Evolutionary conservation across 441 rosid species (phyloP).

Genomic region (Codiaeum variegatum): DNA sequence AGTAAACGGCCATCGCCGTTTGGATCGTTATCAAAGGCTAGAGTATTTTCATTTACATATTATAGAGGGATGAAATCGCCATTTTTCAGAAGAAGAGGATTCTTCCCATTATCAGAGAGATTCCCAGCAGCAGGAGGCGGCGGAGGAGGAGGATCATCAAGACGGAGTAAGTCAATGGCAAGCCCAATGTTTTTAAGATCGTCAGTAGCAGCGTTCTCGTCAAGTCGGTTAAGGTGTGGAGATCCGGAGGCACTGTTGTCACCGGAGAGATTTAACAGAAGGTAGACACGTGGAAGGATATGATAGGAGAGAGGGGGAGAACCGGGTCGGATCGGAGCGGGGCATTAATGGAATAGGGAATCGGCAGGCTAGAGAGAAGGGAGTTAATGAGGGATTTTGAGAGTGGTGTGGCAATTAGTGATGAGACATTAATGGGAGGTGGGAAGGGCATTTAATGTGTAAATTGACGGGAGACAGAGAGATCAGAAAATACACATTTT

Average conservation of each 20-base stretch:
- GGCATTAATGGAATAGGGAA: constrained; percentile 24
- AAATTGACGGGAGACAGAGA: constrained; percentile 31
- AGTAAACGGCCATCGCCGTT: constrained; percentile 81
- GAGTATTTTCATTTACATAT: constrained; percentile 74
- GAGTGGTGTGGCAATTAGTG: constrained; percentile 20
- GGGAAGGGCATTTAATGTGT: constrained; percentile 53
- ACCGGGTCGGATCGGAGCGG: constrained; percentile 43
- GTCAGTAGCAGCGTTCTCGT: constrained; percentile 51
- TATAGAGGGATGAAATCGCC: constrained; percentile 74
- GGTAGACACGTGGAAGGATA: constrained; percentile 60
- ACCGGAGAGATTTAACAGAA: constrained; percentile 76
- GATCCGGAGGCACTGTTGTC: constrained; percentile 93
- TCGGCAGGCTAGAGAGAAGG: constrained; percentile 39
- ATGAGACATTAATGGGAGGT: constrained; percentile 37
- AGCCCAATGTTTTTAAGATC: constrained; percentile 68
- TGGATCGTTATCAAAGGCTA: constrained; percentile 56
- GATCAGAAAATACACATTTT: not conserved
- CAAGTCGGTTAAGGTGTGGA: constrained; percentile 90
- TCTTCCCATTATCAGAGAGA: constrained; percentile 69
- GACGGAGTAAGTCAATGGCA: constrained; percentile 69
- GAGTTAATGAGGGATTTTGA: constrained; percentile 24
- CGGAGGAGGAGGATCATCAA: constrained; percentile 49
- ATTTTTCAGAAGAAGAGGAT: constrained; percentile 59
- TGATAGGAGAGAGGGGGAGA: constrained; percentile 29
- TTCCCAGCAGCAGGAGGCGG: constrained; percentile 31